phyloP scores from a whole-genome alignment of 108 stramenopile genomes.

The Cylindrotheca closterium region DNA sequence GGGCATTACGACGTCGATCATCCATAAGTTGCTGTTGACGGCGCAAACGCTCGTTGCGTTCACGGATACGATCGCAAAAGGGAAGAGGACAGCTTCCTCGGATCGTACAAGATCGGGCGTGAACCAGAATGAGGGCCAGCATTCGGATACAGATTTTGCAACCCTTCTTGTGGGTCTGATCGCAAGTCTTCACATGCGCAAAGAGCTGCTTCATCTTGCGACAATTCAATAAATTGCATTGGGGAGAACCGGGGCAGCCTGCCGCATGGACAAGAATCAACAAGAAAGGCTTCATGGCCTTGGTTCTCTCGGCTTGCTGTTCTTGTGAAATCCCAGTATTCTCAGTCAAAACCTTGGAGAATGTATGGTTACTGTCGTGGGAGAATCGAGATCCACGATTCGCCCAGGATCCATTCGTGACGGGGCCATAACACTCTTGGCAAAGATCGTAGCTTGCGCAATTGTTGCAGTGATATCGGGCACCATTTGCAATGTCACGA shows the following conservation, averaged over 20 bases:
- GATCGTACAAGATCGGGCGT: conserved; percentile 77
- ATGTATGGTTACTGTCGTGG: conserved; percentile 47
- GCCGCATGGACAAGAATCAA: conserved; percentile 80
- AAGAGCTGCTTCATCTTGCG: conserved; percentile 83
- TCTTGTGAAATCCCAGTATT: conserved; percentile 20
- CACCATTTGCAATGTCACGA: conserved; percentile 53
- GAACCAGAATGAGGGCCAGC: conserved; percentile 77
- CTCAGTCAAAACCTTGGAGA: conserved; percentile 26
- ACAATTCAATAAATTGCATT: conserved; percentile 83
- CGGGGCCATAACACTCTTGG: conserved; percentile 42
- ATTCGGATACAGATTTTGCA: conserved; percentile 83
- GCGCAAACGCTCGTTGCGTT: conserved; percentile 53
- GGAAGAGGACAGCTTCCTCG: conserved; percentile 72
- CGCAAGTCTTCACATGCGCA: conserved; percentile 62
- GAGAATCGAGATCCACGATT: conserved; percentile 35
- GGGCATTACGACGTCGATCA: conserved; percentile 72
- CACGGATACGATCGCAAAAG: conserved; percentile 74
- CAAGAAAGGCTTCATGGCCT: conserved; percentile 70
- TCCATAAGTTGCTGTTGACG: conserved; percentile 79
- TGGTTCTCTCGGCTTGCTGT: conserved; percentile 67
- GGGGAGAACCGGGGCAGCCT: conserved; percentile 54
- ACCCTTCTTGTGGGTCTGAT: conserved; percentile 53
- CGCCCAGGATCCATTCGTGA: conserved; percentile 40
- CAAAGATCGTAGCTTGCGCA: conserved; percentile 78
- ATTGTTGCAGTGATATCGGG: conserved; percentile 57